Percentiles rank a stretch among this genome's conserved stretches.
These are phyloP conservation scores for Coniella vitis DNA, from an alignment of 2,329 filamentous ascomycete genomes.

Conservation along the genomic window DNA sequence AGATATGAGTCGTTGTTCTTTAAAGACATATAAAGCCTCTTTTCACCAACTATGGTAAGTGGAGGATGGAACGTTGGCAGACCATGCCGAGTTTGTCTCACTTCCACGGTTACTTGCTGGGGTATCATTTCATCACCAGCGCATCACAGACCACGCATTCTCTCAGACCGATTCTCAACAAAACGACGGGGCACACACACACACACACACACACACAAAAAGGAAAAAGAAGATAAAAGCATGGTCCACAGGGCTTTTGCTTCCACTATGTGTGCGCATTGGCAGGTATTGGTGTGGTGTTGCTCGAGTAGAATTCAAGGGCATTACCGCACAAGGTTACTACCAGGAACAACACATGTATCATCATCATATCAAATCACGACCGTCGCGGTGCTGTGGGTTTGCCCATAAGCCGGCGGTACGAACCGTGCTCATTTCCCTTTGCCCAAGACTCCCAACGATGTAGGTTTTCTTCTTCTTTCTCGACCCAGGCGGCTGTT, in stretches of 20 bases:
- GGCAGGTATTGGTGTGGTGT: background rate
- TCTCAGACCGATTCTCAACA: too few relatives aligned
- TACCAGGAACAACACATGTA: background rate
- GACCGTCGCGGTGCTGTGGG: background rate
- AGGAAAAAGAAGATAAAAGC: too few relatives aligned
- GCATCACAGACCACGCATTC: too few relatives aligned
- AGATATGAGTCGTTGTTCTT: too few relatives aligned
- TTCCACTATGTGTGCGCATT: too few relatives aligned
- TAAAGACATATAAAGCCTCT: too few relatives aligned
- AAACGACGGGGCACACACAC: too few relatives aligned
- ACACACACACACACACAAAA: background rate
- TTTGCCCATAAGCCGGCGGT: background rate
- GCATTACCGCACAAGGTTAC: background rate
- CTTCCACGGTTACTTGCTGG: too few relatives aligned
- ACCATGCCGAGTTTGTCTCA: too few relatives aligned
- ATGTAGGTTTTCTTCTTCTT: background rate
- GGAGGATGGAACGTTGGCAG: too few relatives aligned
- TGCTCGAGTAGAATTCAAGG: conserved; percentile 1
- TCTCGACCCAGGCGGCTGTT: background rate
- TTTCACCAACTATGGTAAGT: too few relatives aligned
- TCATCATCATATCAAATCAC: background rate
- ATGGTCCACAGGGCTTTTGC: background rate
- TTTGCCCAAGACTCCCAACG: background rate
- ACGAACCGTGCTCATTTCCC: background rate
- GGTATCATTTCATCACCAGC: too few relatives aligned